Conservation (phyloP, 2,329 filamentous ascomycete genomes). For the Pseudogymnoascus sp. region DNA sequence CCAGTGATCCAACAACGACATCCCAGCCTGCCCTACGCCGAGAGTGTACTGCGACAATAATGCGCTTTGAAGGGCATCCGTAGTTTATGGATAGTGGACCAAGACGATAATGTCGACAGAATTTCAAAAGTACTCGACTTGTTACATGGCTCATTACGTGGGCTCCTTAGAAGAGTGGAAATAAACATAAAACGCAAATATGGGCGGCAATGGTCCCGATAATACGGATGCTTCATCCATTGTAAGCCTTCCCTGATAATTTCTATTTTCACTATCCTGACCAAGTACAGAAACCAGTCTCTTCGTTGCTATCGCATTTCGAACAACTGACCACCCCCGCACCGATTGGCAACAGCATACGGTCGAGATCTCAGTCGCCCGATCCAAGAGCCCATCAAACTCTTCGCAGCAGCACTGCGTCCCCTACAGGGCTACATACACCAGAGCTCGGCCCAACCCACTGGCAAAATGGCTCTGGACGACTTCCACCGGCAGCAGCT, state of each 20-base stretch:
- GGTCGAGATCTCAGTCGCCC: constrained; percentile 8
- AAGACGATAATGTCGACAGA: not conserved
- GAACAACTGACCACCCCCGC: constrained; percentile 45
- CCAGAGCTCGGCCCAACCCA: not conserved
- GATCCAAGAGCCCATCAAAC: not conserved
- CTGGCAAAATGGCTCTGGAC: not conserved
- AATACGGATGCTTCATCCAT: constrained; percentile 72
- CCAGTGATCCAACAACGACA: constrained; percentile 2
- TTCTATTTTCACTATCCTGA: not conserved
- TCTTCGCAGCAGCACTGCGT: not conserved
- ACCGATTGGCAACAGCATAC: not conserved
- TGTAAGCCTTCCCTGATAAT: constrained; percentile 38
- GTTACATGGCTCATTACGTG: constrained; percentile 6
- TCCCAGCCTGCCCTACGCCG: not conserved
- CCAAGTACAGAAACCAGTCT: constrained; percentile 62
- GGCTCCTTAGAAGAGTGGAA: not conserved
- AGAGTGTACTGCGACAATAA: not conserved
- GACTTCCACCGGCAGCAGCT: not conserved
- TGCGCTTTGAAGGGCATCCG: constrained; percentile 1
- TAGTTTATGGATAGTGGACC: constrained; percentile 1
- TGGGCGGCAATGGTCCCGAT: constrained; percentile 43
- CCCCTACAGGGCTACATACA: not conserved
- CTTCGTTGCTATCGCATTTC: constrained; percentile 72
- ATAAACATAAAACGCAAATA: constrained; percentile 22
- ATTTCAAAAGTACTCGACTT: constrained; percentile 5